Base-by-base conservation (phyloP, 1,284 basidiomycete genomes). In the Entoloma clypeatum region DNA sequence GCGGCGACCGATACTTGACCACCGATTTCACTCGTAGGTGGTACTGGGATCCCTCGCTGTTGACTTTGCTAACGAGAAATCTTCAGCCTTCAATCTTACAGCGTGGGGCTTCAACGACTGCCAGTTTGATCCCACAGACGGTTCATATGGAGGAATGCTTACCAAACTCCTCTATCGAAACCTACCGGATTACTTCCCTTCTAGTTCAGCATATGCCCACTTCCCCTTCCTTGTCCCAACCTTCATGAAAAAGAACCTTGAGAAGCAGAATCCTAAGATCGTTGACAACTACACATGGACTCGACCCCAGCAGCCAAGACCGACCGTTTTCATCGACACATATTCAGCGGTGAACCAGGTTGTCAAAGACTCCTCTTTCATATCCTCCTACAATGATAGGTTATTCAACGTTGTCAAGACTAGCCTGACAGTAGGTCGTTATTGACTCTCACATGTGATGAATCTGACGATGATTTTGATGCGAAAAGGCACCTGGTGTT, bases 1-100 rank as follows among this genome's bases (percentile, higher is more conserved):
- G 79, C 25, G 85, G 88, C 7, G 87, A 92, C 56, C 74, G 83
- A n/a, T 92, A 86, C 64, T 64, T 88, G 52, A 92, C 89, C 0
- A 68, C 74, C 17, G 87, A 92, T 46, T 81, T 79, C 52, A 91
- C 83, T 17, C 75, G 75, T 77, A 35, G 27, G 75, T 65, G 8
- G n/a, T 19, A 24, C 10, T 29, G 29, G 18, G 7, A 22, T 6
- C 24, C 16, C 19, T 9, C 24, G 22, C 2, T 26, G 13, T 28
- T 13, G 23, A 10, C 32, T 36, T 8, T 16, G 39, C 21, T 19
- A 1, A 3, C 30, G 18, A 5, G 31, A 49, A 7, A 48, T 39
- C 34, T 13, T n/a, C 49, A 86, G 83, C 83, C 6, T 69, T 63
- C 52, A 86, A 85, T 56, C 62, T 89, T 16, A 91, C 89, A 3